phyloP scores from a whole-genome alignment of 805 yeast species.

The Maudiozyma barnettii region DNA sequence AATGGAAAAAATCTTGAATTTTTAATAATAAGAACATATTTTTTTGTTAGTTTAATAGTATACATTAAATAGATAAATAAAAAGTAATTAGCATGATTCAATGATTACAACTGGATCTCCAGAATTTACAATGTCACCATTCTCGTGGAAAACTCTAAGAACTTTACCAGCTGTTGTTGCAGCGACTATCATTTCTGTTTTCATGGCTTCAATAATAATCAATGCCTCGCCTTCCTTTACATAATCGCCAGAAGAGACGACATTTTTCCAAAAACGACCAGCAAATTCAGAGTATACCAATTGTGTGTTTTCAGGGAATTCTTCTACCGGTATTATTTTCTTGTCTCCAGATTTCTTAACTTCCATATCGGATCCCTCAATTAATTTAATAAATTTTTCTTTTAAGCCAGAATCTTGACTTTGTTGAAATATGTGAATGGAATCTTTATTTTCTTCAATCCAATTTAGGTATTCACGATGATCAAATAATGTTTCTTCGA shows the following conservation, averaged over 20 bases:
- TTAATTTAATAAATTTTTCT: conserved; percentile 76
- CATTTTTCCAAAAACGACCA: conserved; percentile 95
- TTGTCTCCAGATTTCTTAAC: conserved; percentile 45
- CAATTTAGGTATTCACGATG: conserved; percentile 69
- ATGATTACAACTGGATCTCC: conserved; percentile 86
- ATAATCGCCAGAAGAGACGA: conserved; percentile 67
- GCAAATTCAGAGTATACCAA: conserved; percentile 87
- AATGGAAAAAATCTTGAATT: neutral
- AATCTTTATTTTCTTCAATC: conserved; percentile 62
- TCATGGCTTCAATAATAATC: conserved; percentile 94
- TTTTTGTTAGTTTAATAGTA: neutral
- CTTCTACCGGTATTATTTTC: conserved; percentile 38
- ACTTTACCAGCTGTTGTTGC: conserved; percentile 69
- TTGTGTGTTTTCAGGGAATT: conserved; percentile 69
- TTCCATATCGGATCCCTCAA: conserved; percentile 73
- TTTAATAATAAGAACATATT: neutral
- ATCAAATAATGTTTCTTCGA: conserved; percentile 72
- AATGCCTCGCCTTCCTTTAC: conserved; percentile 71
- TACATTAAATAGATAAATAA: too few relatives aligned
- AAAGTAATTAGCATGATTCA: neutral
- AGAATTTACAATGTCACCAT: conserved; percentile 95
- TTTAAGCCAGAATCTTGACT: conserved; percentile 71
- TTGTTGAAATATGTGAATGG: conserved; percentile 59
- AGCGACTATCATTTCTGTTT: conserved; percentile 87
- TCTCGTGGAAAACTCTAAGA: conserved; percentile 58